Conservation (phyloP, 2,329 filamentous ascomycete genomes). For the Fusarium sp. region DNA sequence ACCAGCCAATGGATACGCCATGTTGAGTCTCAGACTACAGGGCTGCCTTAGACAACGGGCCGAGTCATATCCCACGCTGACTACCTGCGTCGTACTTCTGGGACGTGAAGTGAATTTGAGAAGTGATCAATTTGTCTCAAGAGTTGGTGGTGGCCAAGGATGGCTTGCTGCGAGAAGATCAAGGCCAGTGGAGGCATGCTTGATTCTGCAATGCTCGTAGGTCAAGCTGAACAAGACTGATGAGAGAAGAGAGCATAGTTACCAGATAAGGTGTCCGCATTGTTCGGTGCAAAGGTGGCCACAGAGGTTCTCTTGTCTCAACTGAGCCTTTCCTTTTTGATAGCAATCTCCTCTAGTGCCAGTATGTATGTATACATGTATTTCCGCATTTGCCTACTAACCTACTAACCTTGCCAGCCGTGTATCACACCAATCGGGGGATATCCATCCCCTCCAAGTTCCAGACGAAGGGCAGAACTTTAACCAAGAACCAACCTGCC, state of each 20-base stretch:
- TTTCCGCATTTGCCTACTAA: neutral
- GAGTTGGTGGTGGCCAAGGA: neutral
- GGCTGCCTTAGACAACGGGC: neutral
- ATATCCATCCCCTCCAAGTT: constrained; percentile 10
- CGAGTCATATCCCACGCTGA: constrained; percentile 15
- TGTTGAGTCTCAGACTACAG: constrained; percentile 1
- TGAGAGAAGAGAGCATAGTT: constrained; percentile 7
- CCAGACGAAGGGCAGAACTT: neutral
- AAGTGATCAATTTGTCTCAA: constrained; percentile 7
- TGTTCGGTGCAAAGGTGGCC: neutral
- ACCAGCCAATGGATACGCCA: neutral
- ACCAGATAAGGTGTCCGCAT: constrained; percentile 1
- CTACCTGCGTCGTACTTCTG: neutral
- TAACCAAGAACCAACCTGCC: neutral
- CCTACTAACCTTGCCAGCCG: neutral
- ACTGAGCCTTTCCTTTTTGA: neutral
- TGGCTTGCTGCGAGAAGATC: neutral
- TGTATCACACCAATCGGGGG: constrained; percentile 13
- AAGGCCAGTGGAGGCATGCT: neutral
- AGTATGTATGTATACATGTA: neutral
- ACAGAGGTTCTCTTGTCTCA: constrained; percentile 21
- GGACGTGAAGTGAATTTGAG: neutral
- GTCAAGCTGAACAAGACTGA: neutral
- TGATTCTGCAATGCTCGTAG: constrained; percentile 15
- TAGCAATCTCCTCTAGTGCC: neutral